Conservation (phyloP, 768 basidiomycete species). For the Dendrothele bispora region DNA sequence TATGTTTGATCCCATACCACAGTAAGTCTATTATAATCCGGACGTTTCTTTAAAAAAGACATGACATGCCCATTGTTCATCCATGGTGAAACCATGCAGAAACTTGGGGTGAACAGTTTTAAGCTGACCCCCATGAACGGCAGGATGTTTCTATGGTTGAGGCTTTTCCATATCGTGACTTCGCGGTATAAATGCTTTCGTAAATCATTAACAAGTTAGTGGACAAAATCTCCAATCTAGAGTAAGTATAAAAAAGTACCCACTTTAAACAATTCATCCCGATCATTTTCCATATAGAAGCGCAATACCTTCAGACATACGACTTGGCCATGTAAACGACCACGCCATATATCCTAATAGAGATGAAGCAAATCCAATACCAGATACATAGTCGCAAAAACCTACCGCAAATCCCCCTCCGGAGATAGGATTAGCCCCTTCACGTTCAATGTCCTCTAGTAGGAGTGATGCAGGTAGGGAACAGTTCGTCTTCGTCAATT, state of each 20-base stretch:
- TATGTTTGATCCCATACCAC: neutral
- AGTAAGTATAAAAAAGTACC: too few species aligned
- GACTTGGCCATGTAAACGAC: neutral
- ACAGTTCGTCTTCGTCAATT: neutral
- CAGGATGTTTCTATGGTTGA: constrained; percentile 1
- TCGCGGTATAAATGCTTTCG: constrained; percentile 22
- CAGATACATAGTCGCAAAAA: neutral
- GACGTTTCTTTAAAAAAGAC: constrained; percentile 1
- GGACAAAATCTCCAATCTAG: too few species aligned
- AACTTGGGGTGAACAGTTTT: neutral
- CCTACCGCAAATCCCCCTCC: constrained; percentile 6
- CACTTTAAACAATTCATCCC: neutral
- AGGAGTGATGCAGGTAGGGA: neutral
- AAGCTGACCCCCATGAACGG: neutral
- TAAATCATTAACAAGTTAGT: neutral
- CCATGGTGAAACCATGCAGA: constrained; percentile 5
- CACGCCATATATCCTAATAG: constrained; percentile 7
- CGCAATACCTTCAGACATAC: constrained; percentile 8
- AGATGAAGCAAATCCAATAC: neutral
- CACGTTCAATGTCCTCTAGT: neutral
- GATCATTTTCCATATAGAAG: neutral
- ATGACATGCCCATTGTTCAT: neutral
- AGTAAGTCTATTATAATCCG: neutral
- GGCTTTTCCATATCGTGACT: constrained; percentile 1
- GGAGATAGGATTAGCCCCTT: neutral